Conservation (phyloP, 345 rosid species). For the Sisymbrium altissimum region DNA sequence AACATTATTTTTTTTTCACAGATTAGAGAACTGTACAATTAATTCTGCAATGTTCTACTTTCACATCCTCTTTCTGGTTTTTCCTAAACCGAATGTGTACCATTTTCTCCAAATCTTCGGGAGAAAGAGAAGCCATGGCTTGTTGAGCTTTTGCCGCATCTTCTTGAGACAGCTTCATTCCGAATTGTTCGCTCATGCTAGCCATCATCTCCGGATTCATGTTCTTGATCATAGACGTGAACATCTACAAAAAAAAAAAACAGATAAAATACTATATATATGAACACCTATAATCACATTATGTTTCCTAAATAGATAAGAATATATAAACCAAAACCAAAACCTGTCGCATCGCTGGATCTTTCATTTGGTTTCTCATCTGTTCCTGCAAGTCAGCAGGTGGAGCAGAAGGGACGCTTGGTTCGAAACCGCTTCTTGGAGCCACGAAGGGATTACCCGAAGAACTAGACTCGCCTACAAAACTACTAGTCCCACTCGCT, state of each 20-base stretch:
- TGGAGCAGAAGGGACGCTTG: constrained; percentile 51
- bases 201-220: constrained; percentile 96
- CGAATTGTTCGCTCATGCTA: constrained; percentile 93
- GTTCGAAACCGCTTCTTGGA: constrained; percentile 41
- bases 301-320: neutral
- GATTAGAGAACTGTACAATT: neutral
- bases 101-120: constrained; percentile 82
- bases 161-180: constrained; percentile 74
- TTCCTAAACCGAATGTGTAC: constrained; percentile 28
- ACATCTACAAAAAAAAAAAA: constrained; percentile 52
- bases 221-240: constrained; percentile 78
- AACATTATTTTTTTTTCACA: neutral
- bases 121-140: constrained; percentile 89
- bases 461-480: constrained; percentile 50
- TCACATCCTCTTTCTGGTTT: neutral
- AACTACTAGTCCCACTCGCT: constrained; percentile 31
- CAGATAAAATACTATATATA: neutral
- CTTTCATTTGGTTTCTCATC: constrained; percentile 90
- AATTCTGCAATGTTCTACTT: neutral
- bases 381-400: constrained; percentile 81
- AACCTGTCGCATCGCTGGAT: constrained; percentile 94
- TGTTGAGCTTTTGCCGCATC: constrained; percentile 88
- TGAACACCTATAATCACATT: neutral
- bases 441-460: constrained; percentile 40
- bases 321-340: constrained; percentile 37